These are phyloP conservation scores for Cladosporium sp. DNA, from an alignment of 2,329 filamentous ascomycete species.

Conservation along the genomic window DNA sequence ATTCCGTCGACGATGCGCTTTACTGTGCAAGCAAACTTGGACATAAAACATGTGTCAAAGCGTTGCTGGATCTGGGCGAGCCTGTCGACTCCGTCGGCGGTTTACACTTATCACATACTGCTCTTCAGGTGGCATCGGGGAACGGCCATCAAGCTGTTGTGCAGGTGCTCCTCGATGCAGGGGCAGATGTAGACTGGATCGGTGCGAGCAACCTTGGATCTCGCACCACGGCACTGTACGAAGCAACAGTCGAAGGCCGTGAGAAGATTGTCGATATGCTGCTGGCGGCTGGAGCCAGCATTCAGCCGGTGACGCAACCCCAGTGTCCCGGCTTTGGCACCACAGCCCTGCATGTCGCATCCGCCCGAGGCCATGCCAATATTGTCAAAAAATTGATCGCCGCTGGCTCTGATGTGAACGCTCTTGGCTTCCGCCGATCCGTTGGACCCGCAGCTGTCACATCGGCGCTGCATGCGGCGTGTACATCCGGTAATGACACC, in stretches of 20 bases:
- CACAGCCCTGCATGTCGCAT: not conserved
- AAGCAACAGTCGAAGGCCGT: not conserved
- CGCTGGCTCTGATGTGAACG: not conserved
- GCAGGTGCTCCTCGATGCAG: not conserved
- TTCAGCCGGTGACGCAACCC: not conserved
- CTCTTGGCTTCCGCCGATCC: not conserved
- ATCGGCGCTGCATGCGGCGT: not conserved
- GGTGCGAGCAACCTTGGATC: not conserved
- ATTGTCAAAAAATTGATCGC: not conserved
- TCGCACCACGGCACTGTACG: not conserved
- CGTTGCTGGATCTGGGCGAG: not conserved
- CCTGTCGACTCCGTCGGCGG: not conserved
- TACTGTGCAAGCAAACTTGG: not conserved
- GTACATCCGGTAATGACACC: not conserved
- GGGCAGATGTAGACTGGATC: not conserved
- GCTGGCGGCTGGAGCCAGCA: not conserved
- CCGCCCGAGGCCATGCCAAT: not conserved
- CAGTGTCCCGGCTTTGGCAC: not conserved
- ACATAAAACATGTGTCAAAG: not conserved
- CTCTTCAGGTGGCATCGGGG: not conserved
- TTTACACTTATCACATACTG: not conserved
- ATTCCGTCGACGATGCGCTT: not conserved
- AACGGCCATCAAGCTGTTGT: not conserved
- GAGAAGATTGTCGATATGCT: not conserved
- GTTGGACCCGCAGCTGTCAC: not conserved